Percentiles rank a stretch among this genome's conserved stretches.
Conservation (phyloP, 176 grass and related monocot species). For the Poa annua region DNA sequence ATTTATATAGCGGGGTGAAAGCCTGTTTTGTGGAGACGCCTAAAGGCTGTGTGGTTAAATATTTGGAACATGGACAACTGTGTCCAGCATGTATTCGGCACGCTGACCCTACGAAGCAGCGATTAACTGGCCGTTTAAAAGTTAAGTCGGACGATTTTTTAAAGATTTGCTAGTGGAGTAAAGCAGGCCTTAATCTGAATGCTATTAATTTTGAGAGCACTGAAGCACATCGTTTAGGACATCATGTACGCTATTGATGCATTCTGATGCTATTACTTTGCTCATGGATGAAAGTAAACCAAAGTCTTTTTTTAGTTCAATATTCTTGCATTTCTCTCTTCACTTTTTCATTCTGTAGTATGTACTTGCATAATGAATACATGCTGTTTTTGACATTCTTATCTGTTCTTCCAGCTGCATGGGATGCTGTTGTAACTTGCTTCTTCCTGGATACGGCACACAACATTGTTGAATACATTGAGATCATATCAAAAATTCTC, state of each 20-base stretch:
- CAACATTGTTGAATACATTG: slow-evolving; percentile 98
- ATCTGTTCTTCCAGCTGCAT: slow-evolving; percentile 66
- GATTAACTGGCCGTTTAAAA: no score
- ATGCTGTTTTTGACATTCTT: slow-evolving; percentile 27
- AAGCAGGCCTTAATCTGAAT: no score
- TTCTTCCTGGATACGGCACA: slow-evolving; percentile 96
- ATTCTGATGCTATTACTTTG: slow-evolving; percentile 20
- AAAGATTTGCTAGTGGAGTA: no score
- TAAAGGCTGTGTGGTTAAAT: slow-evolving; percentile 23
- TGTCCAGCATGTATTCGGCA: background rate
- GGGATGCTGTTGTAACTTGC: slow-evolving; percentile 99
- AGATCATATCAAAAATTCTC: slow-evolving; percentile 93
- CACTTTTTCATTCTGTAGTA: slow-evolving; percentile 27
- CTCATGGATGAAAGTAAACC: background rate
- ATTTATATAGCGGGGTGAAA: no score
- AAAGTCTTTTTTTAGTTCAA: slow-evolving; percentile 5
- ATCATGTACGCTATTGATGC: slow-evolving; percentile 17
- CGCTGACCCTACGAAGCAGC: no score
- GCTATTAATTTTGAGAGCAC: no score
- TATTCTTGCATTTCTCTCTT: slow-evolving; percentile 21
- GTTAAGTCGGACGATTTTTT: no score
- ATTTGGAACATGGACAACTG: background rate
- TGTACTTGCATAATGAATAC: slow-evolving; percentile 8
- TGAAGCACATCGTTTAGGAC: no score
- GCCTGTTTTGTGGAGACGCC: no score